These are phyloP conservation scores for Solanum sitiens DNA, from an alignment of 257 asterid species.

Conservation along the genomic window DNA sequence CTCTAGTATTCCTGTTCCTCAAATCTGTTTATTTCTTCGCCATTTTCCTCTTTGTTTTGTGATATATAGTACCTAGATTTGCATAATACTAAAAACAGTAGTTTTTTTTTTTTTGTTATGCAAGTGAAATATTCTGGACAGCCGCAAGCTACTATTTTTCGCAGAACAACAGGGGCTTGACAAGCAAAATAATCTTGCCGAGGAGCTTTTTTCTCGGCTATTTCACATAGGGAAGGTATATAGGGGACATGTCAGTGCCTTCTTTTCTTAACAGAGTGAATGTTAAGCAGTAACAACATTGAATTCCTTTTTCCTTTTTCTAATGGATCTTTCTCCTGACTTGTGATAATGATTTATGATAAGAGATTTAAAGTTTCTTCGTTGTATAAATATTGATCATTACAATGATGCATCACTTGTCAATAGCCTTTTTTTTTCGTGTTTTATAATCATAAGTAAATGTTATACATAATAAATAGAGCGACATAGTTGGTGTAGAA, in stretches of 20 bases:
- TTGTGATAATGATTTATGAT: too few species aligned
- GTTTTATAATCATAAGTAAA: not conserved
- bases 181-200: conserved; percentile 65
- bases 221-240: not conserved
- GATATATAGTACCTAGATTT: not conserved
- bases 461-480: not conserved
- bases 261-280: not conserved
- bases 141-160: conserved; percentile 51
- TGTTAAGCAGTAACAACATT: not conserved
- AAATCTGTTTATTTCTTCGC: too few species aligned
- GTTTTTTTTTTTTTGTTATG: conserved; percentile 2
- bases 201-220: conserved; percentile 34
- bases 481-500: too few species aligned
- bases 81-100: not conserved
- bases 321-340: not conserved
- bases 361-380: not conserved
- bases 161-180: conserved; percentile 52
- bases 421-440: not conserved
- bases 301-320: not conserved
- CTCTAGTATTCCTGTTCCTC: not conserved
- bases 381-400: not conserved
- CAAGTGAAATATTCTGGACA: conserved; percentile 60
- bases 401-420: not conserved
- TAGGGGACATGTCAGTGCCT: conserved; percentile 16
- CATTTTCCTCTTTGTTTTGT: too few species aligned